Conservation (phyloP, 331 rosid genomes). For the Malus hybrid region DNA sequence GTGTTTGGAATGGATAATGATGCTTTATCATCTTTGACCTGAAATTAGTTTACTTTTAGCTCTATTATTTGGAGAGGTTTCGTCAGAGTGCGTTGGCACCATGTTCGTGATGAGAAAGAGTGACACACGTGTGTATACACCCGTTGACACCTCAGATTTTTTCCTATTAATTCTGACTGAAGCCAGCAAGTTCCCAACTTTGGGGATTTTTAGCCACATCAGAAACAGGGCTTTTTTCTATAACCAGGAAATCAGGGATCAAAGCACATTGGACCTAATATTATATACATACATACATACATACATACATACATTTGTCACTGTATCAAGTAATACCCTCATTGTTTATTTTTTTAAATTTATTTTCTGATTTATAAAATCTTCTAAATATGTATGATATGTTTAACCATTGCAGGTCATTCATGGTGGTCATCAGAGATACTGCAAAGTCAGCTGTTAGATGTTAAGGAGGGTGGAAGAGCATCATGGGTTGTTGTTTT, state of each 20-base stretch:
- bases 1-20: not conserved
- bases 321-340: not conserved
- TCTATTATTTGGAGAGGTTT: not conserved
- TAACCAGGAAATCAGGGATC: not conserved
- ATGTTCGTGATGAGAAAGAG: not conserved
- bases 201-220: not conserved
- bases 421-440: slow-evolving; percentile 17
- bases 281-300: too few relatives aligned
- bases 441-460: slow-evolving; percentile 14
- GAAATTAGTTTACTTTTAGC: not conserved
- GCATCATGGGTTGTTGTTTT: slow-evolving; percentile 9
- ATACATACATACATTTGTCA: too few relatives aligned
- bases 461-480: slow-evolving; percentile 11
- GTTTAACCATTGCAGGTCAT: slow-evolving; percentile 5
- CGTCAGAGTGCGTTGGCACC: not conserved
- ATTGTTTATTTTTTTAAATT: not conserved
- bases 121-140: not conserved
- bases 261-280: not conserved
- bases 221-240: not conserved
- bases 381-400: not conserved
- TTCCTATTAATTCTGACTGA: not conserved
- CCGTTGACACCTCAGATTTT: not conserved
- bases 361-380: not conserved
- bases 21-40: not conserved
- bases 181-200: not conserved